Evolutionary conservation across 345 rosid genomes (phyloP), one percentile per base, ranked within the genome.

Genomic region (Abelmoschus esculentus): DNA sequence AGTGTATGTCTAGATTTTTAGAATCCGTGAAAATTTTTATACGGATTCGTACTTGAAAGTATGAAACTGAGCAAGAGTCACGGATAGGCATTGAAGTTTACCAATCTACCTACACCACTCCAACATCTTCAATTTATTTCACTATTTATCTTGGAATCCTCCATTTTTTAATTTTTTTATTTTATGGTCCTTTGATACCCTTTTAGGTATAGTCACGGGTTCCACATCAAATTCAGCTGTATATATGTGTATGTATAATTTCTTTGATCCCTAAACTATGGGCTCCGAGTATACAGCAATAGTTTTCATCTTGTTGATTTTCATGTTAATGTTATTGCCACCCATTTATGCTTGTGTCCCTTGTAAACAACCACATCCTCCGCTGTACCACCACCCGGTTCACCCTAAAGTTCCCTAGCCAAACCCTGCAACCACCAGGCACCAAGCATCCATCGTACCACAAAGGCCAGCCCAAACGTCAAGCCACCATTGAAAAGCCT

Each of bases 321-420:
- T 77, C 72, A 71, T 82, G 83, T 73, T 82, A 46, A 68, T 80
- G 22, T 78, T 88, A 46, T 58, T 89, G 75, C 88, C 87, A 7
- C 89, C 89, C 6, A 78, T 76, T 17, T 74, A 83, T 66, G 88
- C 96, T 76, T 87, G 87, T 55, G 79, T 10, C 61, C 80, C 86
- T 75, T 87, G 96, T 67, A 68, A 64, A 10, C 78, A 42, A 36
- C 83, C 86, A 7, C 84, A 72, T 50, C 86, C 89, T 36, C 83
- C 77, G 9, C 65, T 81, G 0, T 17, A 52, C 34, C 66, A 73
- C 72, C 70, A 54, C 40, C 79, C 77, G 8, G 65, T 59, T 13
- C 73, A 57, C 40, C 81, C 80, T 3, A 76, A 66, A 75, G 38
- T 50, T 42, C 84, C 83, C 44, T 77, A 73, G 15, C 50, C 50